Percentiles rank a stretch among this genome's conserved stretches.
These are phyloP conservation scores for Trichomonas vaginalis DNA, from an alignment of 208 protist genomes.

Conservation along the genomic window DNA sequence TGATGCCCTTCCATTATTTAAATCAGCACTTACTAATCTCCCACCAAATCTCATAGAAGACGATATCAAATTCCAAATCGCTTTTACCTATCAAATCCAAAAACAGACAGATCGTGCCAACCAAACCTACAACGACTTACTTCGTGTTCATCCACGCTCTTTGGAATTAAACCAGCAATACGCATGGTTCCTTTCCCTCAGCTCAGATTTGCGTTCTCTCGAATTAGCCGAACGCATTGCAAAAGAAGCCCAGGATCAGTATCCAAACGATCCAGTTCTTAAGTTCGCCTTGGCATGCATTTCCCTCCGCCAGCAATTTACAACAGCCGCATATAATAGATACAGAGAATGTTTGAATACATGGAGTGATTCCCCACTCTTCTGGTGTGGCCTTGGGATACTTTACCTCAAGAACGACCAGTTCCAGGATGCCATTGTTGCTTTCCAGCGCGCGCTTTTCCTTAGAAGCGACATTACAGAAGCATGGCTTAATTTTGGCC, in stretches of 20 bases:
- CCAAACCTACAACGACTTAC: background rate
- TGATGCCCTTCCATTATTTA: background rate
- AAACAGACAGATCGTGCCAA: background rate
- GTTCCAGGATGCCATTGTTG: background rate
- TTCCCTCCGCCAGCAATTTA: background rate
- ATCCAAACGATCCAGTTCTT: background rate
- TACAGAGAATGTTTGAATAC: background rate
- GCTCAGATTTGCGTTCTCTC: background rate
- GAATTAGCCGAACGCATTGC: background rate
- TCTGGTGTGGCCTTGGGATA: background rate
- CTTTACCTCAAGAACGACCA: background rate
- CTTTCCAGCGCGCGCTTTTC: background rate
- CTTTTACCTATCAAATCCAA: constrained; percentile 5
- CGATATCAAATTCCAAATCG: background rate
- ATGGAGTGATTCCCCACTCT: constrained; percentile 1
- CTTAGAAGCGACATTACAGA: background rate
- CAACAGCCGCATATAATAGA: background rate
- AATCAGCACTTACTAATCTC: background rate
- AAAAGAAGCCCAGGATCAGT: background rate
- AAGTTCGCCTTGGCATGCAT: background rate
- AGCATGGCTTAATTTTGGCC: background rate
- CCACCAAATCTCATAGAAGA: background rate
- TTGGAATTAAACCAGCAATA: background rate
- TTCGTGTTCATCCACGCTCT: background rate
- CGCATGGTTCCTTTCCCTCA: background rate